Conservation (phyloP, 495 filamentous ascomycete genomes). For the Diplogelasinospora grovesii region DNA sequence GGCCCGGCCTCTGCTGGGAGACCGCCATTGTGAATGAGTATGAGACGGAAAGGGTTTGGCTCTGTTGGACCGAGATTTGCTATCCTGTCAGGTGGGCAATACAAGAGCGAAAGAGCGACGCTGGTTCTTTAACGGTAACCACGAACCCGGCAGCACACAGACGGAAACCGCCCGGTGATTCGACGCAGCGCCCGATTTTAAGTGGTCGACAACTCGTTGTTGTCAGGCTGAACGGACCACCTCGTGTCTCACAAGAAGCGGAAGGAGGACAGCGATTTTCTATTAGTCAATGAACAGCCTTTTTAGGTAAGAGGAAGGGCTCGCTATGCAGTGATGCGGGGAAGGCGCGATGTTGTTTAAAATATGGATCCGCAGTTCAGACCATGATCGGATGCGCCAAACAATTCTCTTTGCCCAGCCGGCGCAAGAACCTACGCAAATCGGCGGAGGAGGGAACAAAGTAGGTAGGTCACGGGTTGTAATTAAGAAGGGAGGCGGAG, state of each 20-base stretch:
- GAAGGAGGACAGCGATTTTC: slow-evolving; percentile 26
- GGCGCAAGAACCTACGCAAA: no score
- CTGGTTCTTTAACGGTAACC: neutral
- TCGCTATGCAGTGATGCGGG: slow-evolving; percentile 36
- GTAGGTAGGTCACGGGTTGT: no score
- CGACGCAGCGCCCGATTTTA: slow-evolving; percentile 4
- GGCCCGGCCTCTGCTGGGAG: slow-evolving; percentile 18
- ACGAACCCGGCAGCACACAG: neutral
- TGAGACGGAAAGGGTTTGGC: slow-evolving; percentile 9
- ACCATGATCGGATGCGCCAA: slow-evolving; percentile 1
- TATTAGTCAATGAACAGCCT: slow-evolving; percentile 42
- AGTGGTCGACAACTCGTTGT: slow-evolving; percentile 5
- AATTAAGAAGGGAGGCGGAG: no score
- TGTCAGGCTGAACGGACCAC: slow-evolving; percentile 6
- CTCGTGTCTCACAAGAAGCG: slow-evolving; percentile 20
- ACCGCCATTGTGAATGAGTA: slow-evolving; percentile 17
- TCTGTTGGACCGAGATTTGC: slow-evolving; percentile 13
- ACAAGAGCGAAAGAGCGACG: slow-evolving; percentile 20
- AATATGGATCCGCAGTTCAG: slow-evolving; percentile 18
- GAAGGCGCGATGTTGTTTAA: slow-evolving; percentile 24
- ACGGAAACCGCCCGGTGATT: slow-evolving; percentile 8
- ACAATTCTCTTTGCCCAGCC: no score
- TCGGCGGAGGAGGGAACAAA: no score
- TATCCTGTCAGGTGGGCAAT: slow-evolving; percentile 25
- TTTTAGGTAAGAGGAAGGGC: slow-evolving; percentile 44